Conservation (phyloP, 305 asterid species). For the Striga hermonthica region DNA sequence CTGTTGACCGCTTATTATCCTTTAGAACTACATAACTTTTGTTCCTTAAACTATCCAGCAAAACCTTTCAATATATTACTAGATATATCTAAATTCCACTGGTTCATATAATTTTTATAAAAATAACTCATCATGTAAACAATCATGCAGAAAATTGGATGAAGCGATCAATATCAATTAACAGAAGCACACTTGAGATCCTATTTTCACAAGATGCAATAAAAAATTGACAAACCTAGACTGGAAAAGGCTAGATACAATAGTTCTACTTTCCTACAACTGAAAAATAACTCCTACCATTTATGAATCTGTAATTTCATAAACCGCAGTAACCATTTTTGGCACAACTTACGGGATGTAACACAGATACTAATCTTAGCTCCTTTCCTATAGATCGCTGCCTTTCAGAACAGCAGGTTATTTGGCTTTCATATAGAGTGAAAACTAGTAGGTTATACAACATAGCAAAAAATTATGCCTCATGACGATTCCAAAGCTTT, state of each 20-base stretch:
- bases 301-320: background rate
- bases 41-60: conserved; percentile 6
- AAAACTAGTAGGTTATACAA: conserved; percentile 10
- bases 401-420: background rate
- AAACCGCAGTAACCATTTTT: background rate
- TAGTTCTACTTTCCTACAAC: conserved; percentile 13
- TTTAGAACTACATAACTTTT: conserved; percentile 13
- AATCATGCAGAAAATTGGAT: conserved; percentile 1
- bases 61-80: background rate
- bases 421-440: background rate
- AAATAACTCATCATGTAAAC: background rate
- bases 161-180: conserved; percentile 8
- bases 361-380: conserved; percentile 11
- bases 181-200: background rate
- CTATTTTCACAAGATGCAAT: conserved; percentile 5
- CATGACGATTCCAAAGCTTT: conserved; percentile 15
- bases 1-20: background rate
- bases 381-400: conserved; percentile 6
- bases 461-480: background rate
- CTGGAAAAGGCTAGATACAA: conserved; percentile 1
- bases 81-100: conserved; percentile 3
- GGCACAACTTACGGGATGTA: conserved; percentile 6
- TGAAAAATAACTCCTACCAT: background rate
- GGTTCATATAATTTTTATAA: background rate
- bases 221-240: background rate